Conservation (phyloP, 345 rosid genomes). For the Fremontodendron californicum region DNA sequence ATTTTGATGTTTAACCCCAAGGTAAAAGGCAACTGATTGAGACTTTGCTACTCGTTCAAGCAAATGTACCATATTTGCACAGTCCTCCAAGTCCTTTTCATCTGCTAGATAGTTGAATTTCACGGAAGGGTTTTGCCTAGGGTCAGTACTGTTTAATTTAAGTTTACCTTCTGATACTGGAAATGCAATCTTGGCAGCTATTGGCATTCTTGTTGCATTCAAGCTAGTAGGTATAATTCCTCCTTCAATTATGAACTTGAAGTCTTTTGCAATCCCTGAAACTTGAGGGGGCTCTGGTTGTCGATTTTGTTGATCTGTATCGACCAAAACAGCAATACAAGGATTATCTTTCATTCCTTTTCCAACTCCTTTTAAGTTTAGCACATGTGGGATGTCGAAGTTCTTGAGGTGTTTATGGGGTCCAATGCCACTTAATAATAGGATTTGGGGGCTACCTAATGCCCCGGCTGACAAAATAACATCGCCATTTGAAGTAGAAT, state of each 20-base stretch:
- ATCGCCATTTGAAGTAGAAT: constrained; percentile 36
- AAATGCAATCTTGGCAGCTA: constrained; percentile 58
- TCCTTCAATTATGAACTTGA: constrained; percentile 51
- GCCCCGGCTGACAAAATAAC: constrained; percentile 75
- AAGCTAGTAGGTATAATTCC: constrained; percentile 41
- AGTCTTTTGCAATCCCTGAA: constrained; percentile 50
- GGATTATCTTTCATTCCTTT: constrained; percentile 65
- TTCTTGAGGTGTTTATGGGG: constrained; percentile 43
- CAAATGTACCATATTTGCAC: constrained; percentile 51
- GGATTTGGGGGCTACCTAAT: constrained; percentile 72
- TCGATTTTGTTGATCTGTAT: constrained; percentile 36
- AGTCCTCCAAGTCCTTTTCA: constrained; percentile 47
- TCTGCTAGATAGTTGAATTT: constrained; percentile 58
- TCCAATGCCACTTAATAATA: constrained; percentile 66
- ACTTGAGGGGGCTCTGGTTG: constrained; percentile 66
- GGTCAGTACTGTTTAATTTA: constrained; percentile 42
- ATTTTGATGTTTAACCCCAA: constrained; percentile 29
- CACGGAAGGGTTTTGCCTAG: constrained; percentile 62
- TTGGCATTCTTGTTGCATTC: constrained; percentile 48
- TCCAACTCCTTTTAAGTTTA: constrained; percentile 45
- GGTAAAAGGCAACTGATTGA: constrained; percentile 40
- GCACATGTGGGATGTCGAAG: constrained; percentile 39
- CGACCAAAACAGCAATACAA: constrained; percentile 38
- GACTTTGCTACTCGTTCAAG: constrained; percentile 56
- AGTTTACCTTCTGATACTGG: constrained; percentile 69